phyloP scores from a whole-genome alignment of 768 basidiomycete genomes.

The Mycena epipterygia region DNA sequence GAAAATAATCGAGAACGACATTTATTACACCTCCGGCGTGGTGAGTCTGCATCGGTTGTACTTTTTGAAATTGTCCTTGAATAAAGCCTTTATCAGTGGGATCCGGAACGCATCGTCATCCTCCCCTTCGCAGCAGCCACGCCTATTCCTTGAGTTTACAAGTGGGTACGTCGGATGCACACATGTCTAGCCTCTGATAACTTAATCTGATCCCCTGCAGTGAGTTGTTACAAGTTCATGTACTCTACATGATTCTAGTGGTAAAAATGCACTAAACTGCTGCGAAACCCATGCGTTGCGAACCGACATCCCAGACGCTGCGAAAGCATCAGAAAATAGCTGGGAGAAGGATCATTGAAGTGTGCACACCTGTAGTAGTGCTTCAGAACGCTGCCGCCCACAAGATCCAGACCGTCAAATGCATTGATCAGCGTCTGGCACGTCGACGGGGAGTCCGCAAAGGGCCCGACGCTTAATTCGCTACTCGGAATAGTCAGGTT shows the following conservation, averaged over 20 bases:
- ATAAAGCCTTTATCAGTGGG: conserved; percentile 24
- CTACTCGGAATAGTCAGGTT: conserved; percentile 69
- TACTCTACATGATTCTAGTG: background rate
- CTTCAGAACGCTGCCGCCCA: conserved; percentile 70
- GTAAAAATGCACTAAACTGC: conserved; percentile 1
- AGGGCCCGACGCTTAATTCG: conserved; percentile 72
- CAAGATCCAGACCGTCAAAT: conserved; percentile 63
- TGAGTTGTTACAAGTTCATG: background rate
- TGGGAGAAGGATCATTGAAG: background rate
- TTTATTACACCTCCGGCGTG: conserved; percentile 37
- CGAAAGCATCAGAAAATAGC: background rate
- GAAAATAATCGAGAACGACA: conserved; percentile 32
- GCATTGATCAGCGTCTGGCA: conserved; percentile 74
- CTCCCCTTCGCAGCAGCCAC: conserved; percentile 32
- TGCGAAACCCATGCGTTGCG: conserved; percentile 26
- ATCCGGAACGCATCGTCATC: conserved; percentile 33
- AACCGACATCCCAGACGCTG: conserved; percentile 22
- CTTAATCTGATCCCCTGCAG: too few species aligned
- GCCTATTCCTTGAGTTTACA: conserved; percentile 26
- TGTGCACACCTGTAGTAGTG: conserved; percentile 59
- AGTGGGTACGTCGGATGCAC: too few species aligned
- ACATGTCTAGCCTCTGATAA: too few species aligned
- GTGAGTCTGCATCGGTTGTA: conserved; percentile 18
- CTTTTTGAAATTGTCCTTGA: background rate
- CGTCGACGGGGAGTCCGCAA: conserved; percentile 58